phyloP scores from a whole-genome alignment of 495 filamentous ascomycete genomes.

The Penicillium goetzii region DNA sequence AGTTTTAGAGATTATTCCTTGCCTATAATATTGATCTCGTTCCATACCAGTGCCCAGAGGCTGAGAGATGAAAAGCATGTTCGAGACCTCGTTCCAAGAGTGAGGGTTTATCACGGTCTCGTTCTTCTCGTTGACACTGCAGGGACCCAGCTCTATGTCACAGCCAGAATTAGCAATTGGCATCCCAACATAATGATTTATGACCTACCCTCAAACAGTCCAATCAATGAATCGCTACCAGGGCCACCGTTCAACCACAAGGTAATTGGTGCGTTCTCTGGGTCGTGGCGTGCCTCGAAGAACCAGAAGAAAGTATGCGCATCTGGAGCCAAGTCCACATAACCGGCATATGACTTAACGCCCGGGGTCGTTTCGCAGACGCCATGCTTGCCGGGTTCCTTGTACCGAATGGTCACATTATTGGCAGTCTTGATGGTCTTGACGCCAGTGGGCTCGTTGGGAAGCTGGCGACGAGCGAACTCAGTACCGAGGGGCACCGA shows the following conservation, averaged over 20 bases:
- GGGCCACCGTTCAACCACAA: slow-evolving; percentile 60
- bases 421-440: slow-evolving; percentile 62
- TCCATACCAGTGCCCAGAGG: slow-evolving; percentile 58
- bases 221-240: slow-evolving; percentile 66
- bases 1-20: slow-evolving; percentile 4
- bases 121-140: slow-evolving; percentile 55
- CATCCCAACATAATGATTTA: not conserved
- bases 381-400: slow-evolving; percentile 45
- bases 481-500: slow-evolving; percentile 24
- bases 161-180: not conserved
- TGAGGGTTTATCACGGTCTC: slow-evolving; percentile 61
- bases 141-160: slow-evolving; percentile 61
- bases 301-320: slow-evolving; percentile 57
- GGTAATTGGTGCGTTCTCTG: slow-evolving; percentile 53
- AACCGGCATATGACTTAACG: slow-evolving; percentile 53
- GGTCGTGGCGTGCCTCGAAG: slow-evolving; percentile 53
- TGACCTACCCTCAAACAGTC: slow-evolving; percentile 65
- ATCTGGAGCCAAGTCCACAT: slow-evolving; percentile 47
- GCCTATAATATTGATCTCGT: not conserved
- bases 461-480: slow-evolving; percentile 44
- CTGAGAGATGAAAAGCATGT: slow-evolving; percentile 76
- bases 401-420: slow-evolving; percentile 52
- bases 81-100: slow-evolving; percentile 73
- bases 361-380: slow-evolving; percentile 55
- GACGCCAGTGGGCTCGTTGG: slow-evolving; percentile 55